Conservation (phyloP, 2,329 filamentous ascomycete species). For the Aspergillus clavatus region DNA sequence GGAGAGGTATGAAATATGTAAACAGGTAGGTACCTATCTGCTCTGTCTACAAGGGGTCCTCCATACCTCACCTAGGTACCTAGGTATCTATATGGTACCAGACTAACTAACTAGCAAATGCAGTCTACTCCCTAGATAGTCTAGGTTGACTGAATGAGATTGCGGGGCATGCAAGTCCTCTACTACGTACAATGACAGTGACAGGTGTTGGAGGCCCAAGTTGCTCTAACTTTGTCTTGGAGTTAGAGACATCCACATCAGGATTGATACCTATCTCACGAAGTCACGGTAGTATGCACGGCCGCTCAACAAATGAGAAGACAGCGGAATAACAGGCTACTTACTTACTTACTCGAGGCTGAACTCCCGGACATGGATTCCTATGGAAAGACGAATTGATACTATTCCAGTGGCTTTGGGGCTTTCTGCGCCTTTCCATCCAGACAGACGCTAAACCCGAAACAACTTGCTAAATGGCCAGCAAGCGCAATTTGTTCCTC, state of each 20-base stretch:
- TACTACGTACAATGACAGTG: neutral
- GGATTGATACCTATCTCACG: neutral
- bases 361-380: too few relatives aligned
- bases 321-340: too few relatives aligned
- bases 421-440: slow-evolving; percentile 11
- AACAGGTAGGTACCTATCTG: neutral
- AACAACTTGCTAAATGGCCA: slow-evolving; percentile 2
- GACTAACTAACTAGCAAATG: neutral
- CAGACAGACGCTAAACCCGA: slow-evolving; percentile 1
- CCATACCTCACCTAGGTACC: too few relatives aligned
- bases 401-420: slow-evolving; percentile 1
- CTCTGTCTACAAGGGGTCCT: neutral
- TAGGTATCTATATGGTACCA: neutral
- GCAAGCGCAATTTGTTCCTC: slow-evolving; percentile 9
- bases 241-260: too few relatives aligned
- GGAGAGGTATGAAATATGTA: too few relatives aligned
- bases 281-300: neutral
- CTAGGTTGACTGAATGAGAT: neutral
- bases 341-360: neutral
- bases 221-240: neutral
- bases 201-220: neutral
- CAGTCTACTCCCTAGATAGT: too few relatives aligned
- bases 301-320: too few relatives aligned
- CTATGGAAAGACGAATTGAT: too few relatives aligned
- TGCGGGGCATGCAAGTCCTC: neutral